Evolutionary conservation across 169 alveolate genomes (phyloP), one percentile per base, ranked within the genome.

Genomic region (Plasmodium malariae): DNA sequence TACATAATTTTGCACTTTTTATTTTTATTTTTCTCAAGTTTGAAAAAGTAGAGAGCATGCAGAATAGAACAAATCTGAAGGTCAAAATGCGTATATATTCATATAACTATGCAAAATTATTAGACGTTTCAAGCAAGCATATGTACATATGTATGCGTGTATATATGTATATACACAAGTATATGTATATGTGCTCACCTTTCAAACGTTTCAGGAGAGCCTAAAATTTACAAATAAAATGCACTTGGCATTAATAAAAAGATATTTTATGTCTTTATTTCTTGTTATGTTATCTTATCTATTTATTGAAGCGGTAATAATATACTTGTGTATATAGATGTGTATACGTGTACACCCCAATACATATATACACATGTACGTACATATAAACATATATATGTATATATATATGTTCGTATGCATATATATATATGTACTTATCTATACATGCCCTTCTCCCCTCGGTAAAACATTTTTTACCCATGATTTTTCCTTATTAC

Each of bases 11-110:
- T 60, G 21, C 11, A 28, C 34, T 32, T 26, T 67, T 68, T 17
- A 14, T 54, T 72, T 1, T 63, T 24, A 34, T 12, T 40, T 28
- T 55, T 6, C 26, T 55, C 12, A 11, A 76, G 88, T 76, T 76
- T 51, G 88, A 76, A 76, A 76, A 76, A 76, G 43, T 76, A 65
- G 88, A 76, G 26, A 76, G 88, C 37, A 76, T 76, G 88, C 59
- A 62, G 6, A 76, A 76, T 62, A 76, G 63, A 54, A 34, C 69
- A 6, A 17, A 36, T 34, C 17, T 73, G 71, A 54, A 73, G 87
- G 87, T 73, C 3, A 9, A 67, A 34, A 48, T 37, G 49, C 12
- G n/a, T 45, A 12, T 45, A 45, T 54, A n/a, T 19, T 5, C 21
- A 28, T 2, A 7, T 14, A 28, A 28, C 5, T n/a, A 0, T 28